Base-by-base conservation (phyloP, 768 basidiomycete species). In the Lentinula detonsa region DNA sequence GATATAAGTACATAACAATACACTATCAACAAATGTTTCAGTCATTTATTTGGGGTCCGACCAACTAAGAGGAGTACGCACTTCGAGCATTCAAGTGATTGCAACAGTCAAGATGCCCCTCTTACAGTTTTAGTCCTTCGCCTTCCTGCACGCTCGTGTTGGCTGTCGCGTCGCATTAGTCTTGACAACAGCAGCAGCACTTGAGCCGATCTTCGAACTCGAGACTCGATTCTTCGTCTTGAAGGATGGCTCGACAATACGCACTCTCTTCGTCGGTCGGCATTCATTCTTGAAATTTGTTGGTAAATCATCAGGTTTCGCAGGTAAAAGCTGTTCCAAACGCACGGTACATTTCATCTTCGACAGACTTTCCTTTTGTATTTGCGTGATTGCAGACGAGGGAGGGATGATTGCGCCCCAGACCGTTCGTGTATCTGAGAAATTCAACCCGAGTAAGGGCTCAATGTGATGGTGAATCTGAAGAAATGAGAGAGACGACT, bases 341-440 rank as follows among this genome's bases (percentile, higher is more conserved):
- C 55, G 37, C 55, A 56, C 55, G 4, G 39, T 40, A 23, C 5
- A 56, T 42, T 56, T 56, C 6, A 23, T 21, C 40, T 43, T 56
- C 37, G 55, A 40, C 40, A 45, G 6, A 1, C 9, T 13, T 28
- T 56, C 40, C 5, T 43, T 56, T 16, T 56, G 45, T 42, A 56
- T 56, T 56, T 40, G 40, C n/a, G 39, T 40, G 8, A 56, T 43
- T 3, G 55, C 18, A 5, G 53, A 8, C n/a, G 53, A 40, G 7
- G 53, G 53, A 43, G 55, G 55, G 39, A 56, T 56, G 40, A 56
- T 33, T 43, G 40, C 55, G 23, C 55, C 55, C 55, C 55, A 56
- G 15, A 56, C 55, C 5, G 55, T 56, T 56, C 55, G 21, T 21
- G 55, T 56, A 56, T 56, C 55, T 56, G 39, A 39, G 1, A 23